Evolutionary conservation across 495 filamentous ascomycete species (phyloP), one percentile per base, ranked within the genome.

Genomic region (Parachaetomium inaequale): DNA sequence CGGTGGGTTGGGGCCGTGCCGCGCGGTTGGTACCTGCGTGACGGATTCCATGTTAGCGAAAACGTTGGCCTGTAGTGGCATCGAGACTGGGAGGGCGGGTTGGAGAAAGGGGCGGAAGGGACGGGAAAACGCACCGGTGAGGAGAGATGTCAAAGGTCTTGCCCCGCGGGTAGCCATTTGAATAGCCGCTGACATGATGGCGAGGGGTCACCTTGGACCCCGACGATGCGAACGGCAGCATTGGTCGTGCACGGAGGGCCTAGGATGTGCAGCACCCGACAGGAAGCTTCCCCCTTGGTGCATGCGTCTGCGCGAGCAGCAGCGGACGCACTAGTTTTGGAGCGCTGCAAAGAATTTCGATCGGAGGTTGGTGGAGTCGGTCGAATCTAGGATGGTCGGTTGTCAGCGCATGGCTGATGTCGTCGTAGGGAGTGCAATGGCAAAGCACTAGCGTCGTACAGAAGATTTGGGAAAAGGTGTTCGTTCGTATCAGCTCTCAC

Each of bases 121-220:
- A 47, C 5, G 28, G 38, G 19, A 4, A 7, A 32, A 63, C 70
- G 59, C 83, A 96, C 92, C 89, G 88, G 71, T 96, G 91, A 66
- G 92, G 90, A 64, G 92, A 91, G 69, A 96, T 91, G 62, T 90
- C 90, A 71, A 96, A 94, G 49, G 87, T 88, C 62, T 76, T 83
- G 62, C 72, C 75, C 25, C 88, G 88, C 71, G 87, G 85, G 63
- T 91, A 85, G 71, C 90, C 91, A 78, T 93, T 96, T 31, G 84
- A 82, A 74, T 87, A 88, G 75, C 88, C 87, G 79, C 84, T 70
- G 34, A 75, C 76, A 73, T 85, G 78, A 74, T 86, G 82, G 66
- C 83, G 73, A 42, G 82, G 77, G 70, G 80, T 75, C 81, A 80
- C 81, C 76, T 82, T 86, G 70, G 75, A 80, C 68, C 73, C 71